phyloP scores from a whole-genome alignment of 768 basidiomycete species.

The Suillus variegatus region DNA sequence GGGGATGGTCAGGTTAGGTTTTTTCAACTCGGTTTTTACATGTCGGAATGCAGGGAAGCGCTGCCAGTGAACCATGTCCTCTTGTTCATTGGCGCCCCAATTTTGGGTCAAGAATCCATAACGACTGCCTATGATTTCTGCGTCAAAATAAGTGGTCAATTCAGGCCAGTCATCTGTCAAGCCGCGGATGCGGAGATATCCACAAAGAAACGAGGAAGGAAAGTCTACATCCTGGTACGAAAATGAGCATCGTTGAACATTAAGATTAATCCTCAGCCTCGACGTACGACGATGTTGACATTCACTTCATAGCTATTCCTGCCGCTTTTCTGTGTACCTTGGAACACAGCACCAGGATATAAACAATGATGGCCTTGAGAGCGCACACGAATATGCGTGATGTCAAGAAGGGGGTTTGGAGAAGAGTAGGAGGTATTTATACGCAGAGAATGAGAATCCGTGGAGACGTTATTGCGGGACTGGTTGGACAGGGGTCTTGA shows the following conservation, averaged over 20 bases:
- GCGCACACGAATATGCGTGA: slow-evolving; percentile 74
- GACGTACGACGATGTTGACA: slow-evolving; percentile 86
- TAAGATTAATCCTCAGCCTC: slow-evolving; percentile 7
- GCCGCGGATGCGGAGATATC: slow-evolving; percentile 91
- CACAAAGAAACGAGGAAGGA: slow-evolving; percentile 79
- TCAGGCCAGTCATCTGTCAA: slow-evolving; percentile 95
- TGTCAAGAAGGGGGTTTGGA: slow-evolving; percentile 66
- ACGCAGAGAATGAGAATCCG: slow-evolving; percentile 7
- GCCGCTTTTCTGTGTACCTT: slow-evolving; percentile 92
- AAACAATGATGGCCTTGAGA: slow-evolving; percentile 75
- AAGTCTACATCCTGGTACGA: slow-evolving; percentile 82
- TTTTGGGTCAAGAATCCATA: slow-evolving; percentile 90
- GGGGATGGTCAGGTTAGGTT: slow-evolving; percentile 75
- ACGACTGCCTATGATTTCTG: slow-evolving; percentile 89
- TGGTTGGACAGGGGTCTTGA: slow-evolving; percentile 6
- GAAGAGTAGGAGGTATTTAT: slow-evolving; percentile 25
- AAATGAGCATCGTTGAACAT: slow-evolving; percentile 5
- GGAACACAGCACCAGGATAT: slow-evolving; percentile 86
- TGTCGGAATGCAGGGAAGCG: slow-evolving; percentile 90
- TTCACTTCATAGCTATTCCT: slow-evolving; percentile 93
- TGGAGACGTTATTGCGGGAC: not conserved
- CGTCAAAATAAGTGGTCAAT: slow-evolving; percentile 95
- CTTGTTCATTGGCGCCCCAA: slow-evolving; percentile 89
- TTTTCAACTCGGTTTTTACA: slow-evolving; percentile 75
- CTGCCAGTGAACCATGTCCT: slow-evolving; percentile 93